Conservation (phyloP, 495 filamentous ascomycete genomes). For the Evansstolkia leycettana region DNA sequence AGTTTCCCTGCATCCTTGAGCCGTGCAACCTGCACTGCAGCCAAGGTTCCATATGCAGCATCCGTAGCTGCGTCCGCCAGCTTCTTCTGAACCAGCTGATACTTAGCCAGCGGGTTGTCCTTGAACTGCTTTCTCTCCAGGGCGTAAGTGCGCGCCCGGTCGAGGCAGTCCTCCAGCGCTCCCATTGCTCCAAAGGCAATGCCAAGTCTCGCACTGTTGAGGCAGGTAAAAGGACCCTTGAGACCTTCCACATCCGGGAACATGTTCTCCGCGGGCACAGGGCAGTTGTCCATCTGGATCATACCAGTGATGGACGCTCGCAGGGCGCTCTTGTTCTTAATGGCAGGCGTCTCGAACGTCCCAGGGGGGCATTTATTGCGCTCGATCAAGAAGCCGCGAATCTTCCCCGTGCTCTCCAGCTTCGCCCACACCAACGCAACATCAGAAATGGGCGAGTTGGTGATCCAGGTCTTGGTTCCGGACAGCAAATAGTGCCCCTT, state of each 20-base stretch:
- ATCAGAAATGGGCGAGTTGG: conserved; percentile 91
- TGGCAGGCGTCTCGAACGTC: conserved; percentile 78
- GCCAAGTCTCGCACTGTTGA: conserved; percentile 85
- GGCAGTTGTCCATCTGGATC: conserved; percentile 89
- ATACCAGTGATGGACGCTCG: conserved; percentile 92
- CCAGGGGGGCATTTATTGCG: conserved; percentile 68
- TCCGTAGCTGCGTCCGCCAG: conserved; percentile 85
- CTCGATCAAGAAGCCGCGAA: conserved; percentile 88
- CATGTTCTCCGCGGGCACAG: conserved; percentile 86
- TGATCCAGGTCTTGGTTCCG: conserved; percentile 97
- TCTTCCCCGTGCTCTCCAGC: conserved; percentile 78
- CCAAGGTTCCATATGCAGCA: conserved; percentile 76
- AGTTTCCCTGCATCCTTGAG: conserved; percentile 83
- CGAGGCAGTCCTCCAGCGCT: conserved; percentile 82
- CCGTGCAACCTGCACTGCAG: conserved; percentile 78
- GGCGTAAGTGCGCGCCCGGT: conserved; percentile 70
- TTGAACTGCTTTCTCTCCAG: conserved; percentile 94
- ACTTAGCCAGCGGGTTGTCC: conserved; percentile 88
- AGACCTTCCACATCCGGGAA: conserved; percentile 84
- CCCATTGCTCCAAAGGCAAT: conserved; percentile 93
- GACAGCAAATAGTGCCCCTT: conserved; percentile 70
- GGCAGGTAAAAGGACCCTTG: conserved; percentile 78
- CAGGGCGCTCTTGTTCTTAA: conserved; percentile 93
- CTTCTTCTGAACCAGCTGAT: conserved; percentile 98
- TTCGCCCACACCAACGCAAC: conserved; percentile 92